These are phyloP conservation scores for Didymella exigua DNA, from an alignment of 2,329 filamentous ascomycete genomes.

Conservation along the genomic window DNA sequence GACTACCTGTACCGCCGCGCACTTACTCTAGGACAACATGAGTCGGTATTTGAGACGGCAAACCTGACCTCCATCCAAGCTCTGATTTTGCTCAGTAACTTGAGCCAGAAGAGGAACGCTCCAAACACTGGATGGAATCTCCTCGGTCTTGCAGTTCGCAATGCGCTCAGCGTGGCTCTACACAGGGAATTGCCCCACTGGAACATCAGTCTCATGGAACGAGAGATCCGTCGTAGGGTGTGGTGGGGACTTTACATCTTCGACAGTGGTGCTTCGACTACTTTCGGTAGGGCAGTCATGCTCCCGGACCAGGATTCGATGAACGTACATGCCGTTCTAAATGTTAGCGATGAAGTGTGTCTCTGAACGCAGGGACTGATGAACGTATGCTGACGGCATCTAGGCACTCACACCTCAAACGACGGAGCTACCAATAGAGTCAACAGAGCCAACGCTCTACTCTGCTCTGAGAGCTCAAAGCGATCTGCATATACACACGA, in stretches of 20 bases:
- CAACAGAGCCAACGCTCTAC: slow-evolving; percentile 27
- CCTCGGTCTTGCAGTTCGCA: slow-evolving; percentile 32
- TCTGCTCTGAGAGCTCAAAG: slow-evolving; percentile 30
- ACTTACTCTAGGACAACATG: slow-evolving; percentile 31
- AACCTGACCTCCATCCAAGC: slow-evolving; percentile 33
- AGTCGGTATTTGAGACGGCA: slow-evolving; percentile 34
- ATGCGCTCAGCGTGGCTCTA: slow-evolving; percentile 32
- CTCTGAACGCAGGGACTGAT: background rate
- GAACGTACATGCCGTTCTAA: slow-evolving; percentile 33
- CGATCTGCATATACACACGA: slow-evolving; percentile 32
- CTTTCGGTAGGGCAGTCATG: slow-evolving; percentile 33
- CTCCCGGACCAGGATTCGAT: slow-evolving; percentile 33
- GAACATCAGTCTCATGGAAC: slow-evolving; percentile 34
- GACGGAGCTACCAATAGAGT: slow-evolving; percentile 22
- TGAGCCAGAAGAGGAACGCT: slow-evolving; percentile 33
- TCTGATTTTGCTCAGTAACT: slow-evolving; percentile 30
- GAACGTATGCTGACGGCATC: background rate
- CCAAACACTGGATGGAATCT: slow-evolving; percentile 37
- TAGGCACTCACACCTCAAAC: slow-evolving; percentile 33
- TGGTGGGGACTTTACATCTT: slow-evolving; percentile 38
- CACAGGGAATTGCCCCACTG: slow-evolving; percentile 36
- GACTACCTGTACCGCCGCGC: slow-evolving; percentile 34
- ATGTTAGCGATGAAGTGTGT: slow-evolving; percentile 29
- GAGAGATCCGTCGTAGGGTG: slow-evolving; percentile 30
- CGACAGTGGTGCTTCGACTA: slow-evolving; percentile 35